Evolutionary conservation across 805 yeast species (phyloP).

Genomic region (Metschnikowia dekortorum): DNA sequence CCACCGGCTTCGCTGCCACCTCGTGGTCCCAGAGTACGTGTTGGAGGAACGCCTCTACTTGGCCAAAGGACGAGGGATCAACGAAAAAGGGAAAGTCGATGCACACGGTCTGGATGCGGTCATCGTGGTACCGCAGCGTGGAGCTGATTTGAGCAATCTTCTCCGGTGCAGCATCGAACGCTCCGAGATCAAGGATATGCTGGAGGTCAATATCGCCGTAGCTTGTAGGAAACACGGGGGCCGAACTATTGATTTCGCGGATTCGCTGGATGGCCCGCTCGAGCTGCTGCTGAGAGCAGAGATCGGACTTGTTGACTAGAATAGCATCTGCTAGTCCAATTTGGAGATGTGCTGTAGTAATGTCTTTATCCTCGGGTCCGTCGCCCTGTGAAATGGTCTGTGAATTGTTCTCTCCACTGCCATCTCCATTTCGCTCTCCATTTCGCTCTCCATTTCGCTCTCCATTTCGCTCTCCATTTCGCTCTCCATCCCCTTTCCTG

Average conservation of each 20-base stretch:
- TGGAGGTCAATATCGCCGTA: conserved; percentile 72
- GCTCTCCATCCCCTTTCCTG: conserved; percentile 15
- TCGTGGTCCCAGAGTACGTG: conserved; percentile 67
- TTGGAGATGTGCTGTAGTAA: conserved; percentile 85
- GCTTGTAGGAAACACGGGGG: conserved; percentile 61
- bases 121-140: conserved; percentile 31
- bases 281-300: conserved; percentile 24
- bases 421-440: conserved; percentile 18
- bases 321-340: conserved; percentile 85
- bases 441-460: conserved; percentile 23
- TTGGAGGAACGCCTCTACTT: conserved; percentile 64
- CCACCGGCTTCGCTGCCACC: conserved; percentile 44
- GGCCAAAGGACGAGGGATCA: conserved; percentile 31
- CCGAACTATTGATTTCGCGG: conserved; percentile 56
- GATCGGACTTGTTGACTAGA: conserved; percentile 75
- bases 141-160: conserved; percentile 16
- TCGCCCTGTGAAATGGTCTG: conserved; percentile 11
- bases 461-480: conserved; percentile 16
- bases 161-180: conserved; percentile 50
- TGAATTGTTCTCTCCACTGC: conserved; percentile 6
- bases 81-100: conserved; percentile 44
- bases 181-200: conserved; percentile 70
- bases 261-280: conserved; percentile 37
- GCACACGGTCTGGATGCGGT: conserved; percentile 33
- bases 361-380: conserved; percentile 20